phyloP scores from a whole-genome alignment of 208 protist genomes.

The Phytomonas sp. region DNA sequence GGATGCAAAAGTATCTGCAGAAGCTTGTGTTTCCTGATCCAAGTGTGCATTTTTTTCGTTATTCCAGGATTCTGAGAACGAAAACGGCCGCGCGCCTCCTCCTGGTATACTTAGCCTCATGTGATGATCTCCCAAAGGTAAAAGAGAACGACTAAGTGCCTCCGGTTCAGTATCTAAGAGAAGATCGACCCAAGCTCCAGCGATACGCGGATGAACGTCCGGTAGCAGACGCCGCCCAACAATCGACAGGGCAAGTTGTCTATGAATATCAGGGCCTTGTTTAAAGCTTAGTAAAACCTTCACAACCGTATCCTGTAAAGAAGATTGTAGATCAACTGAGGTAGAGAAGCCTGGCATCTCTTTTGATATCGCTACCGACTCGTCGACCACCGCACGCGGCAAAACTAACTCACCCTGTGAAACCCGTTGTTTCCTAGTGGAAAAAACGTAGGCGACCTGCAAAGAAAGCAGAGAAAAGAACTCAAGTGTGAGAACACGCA shows the following conservation, averaged over 20 bases:
- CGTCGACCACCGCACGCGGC: too few species aligned
- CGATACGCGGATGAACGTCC: slow-evolving; percentile 28
- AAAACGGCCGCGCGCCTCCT: neutral
- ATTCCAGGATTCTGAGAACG: neutral
- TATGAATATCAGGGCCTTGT: slow-evolving; percentile 9
- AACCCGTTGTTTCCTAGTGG: neutral
- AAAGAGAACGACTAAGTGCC: slow-evolving; percentile 16
- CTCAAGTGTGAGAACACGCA: slow-evolving; percentile 14
- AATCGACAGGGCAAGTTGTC: slow-evolving; percentile 41
- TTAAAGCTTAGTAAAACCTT: neutral
- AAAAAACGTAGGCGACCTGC: slow-evolving; percentile 1
- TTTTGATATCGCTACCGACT: neutral
- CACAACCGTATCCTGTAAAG: neutral
- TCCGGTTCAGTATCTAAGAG: slow-evolving; percentile 20
- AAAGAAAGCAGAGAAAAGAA: slow-evolving; percentile 10
- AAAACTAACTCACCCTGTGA: neutral
- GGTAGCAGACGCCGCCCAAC: slow-evolving; percentile 36
- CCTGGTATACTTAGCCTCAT: neutral
- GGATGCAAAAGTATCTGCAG: neutral
- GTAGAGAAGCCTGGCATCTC: neutral
- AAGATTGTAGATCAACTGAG: neutral
- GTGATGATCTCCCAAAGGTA: slow-evolving; percentile 14
- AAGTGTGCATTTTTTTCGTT: neutral
- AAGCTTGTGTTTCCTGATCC: neutral
- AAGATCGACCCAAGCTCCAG: slow-evolving; percentile 26